These are phyloP conservation scores for Anthracocystis panici-leucophaei DNA, from an alignment of 1,284 basidiomycete species.

Conservation along the genomic window DNA sequence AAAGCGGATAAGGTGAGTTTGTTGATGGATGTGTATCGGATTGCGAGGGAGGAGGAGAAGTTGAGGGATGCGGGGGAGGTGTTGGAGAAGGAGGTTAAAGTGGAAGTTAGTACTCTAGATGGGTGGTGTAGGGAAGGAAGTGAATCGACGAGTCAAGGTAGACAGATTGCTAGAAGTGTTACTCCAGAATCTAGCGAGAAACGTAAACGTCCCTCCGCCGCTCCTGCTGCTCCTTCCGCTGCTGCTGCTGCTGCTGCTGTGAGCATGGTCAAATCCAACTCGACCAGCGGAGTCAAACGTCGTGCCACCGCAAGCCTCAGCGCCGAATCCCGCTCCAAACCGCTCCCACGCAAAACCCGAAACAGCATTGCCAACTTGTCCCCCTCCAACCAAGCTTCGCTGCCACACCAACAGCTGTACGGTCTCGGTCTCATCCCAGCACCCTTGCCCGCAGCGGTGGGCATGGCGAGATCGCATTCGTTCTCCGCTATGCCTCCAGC, in stretches of 20 bases:
- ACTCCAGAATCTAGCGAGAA: conserved; percentile 31
- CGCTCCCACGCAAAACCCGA: not conserved
- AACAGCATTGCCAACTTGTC: not conserved
- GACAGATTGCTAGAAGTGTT: conserved; percentile 28
- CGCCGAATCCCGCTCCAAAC: not conserved
- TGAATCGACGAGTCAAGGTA: conserved; percentile 22
- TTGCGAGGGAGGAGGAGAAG: conserved; percentile 70
- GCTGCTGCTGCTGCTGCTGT: not conserved
- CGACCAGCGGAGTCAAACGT: conserved; percentile 4
- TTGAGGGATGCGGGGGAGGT: conserved; percentile 47
- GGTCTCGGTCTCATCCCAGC: conserved; percentile 11
- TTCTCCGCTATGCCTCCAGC: conserved; percentile 16
- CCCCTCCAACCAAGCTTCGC: not conserved
- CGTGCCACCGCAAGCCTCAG: not conserved
- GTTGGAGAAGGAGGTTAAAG: conserved; percentile 55
- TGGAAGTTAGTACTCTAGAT: conserved; percentile 57
- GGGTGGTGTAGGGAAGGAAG: conserved; percentile 53
- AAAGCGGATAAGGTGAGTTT: conserved; percentile 71
- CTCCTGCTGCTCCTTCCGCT: too few relatives aligned
- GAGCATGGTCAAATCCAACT: conserved; percentile 21
- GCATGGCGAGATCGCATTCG: conserved; percentile 16
- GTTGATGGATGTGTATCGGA: conserved; percentile 72
- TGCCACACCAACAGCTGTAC: conserved; percentile 1
- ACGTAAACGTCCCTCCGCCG: not conserved
- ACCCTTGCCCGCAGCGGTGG: not conserved